Evolutionary conservation across 257 asterid species (phyloP), one percentile per base, ranked within the genome.

Genomic region (Solanum pinnatisectum): DNA sequence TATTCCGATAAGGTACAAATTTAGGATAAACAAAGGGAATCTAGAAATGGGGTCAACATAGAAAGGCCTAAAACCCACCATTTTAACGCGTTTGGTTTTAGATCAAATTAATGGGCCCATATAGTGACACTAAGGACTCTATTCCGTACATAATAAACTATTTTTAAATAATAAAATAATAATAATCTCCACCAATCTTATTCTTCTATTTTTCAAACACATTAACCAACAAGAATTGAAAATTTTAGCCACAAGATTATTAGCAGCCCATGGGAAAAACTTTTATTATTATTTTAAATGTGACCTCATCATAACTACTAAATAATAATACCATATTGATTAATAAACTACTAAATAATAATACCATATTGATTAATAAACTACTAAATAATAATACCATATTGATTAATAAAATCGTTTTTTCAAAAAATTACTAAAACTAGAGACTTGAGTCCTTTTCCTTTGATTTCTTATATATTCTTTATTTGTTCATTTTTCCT

Each of bases 31-130:
- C 42, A 81, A 67, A 46, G 85, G 25, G 68, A 46, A 81, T 81
- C 85, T 81, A 27, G 42, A 56, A 70, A 27, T 70, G 91, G 91
- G 92, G 15, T 88, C 91, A 83, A 87, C 86, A 71, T 87, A 83
- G 49, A 60, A 84, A 16, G 83, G 73, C 87, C 85, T 81, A 65
- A 71, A 87, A 81, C 88, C 87, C 87, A 87, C 87, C 72, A 89
- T 87, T 84, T 70, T 88, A 77, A 87, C 88, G 86, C 88, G 88
- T 77, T 73, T 37, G 35, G 39, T 52, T 52, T 36, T n/a, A 16
- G 63, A 52, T 52, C n/a, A 52, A 74, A 52, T 56, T 40, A 46
- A 13, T 40, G 88, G 85, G 85, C 67, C 88, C 77, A 20, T 1
- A 32, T 1, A 35, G 20, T 30, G 44, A 73, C 71, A 2, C 60